Conservation (phyloP, 2,329 filamentous ascomycete species). For the Cylindrodendrum hubeiense region DNA sequence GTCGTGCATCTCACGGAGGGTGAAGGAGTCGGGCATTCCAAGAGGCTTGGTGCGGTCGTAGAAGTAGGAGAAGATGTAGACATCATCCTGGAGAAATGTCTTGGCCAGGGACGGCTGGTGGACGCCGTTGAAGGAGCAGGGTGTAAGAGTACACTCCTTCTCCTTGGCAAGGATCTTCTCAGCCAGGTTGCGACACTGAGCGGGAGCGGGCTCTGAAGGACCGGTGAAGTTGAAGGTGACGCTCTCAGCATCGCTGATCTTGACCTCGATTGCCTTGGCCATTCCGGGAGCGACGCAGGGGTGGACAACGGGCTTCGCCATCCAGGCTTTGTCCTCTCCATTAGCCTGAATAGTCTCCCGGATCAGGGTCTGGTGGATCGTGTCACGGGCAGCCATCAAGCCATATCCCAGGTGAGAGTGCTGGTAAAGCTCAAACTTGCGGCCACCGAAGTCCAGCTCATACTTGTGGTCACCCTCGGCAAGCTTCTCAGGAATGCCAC, state of each 20-base stretch:
- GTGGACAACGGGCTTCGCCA: conserved; percentile 79
- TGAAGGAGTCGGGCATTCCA: conserved; percentile 99
- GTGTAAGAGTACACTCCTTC: conserved; percentile 80
- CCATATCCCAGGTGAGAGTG: conserved; percentile 98
- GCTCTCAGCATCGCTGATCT: conserved; percentile 72
- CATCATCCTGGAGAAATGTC: conserved; percentile 91
- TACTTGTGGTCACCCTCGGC: conserved; percentile 97
- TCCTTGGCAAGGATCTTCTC: conserved; percentile 95
- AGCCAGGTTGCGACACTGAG: conserved; percentile 89
- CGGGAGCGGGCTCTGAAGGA: conserved; percentile 78
- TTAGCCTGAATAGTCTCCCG: conserved; percentile 77
- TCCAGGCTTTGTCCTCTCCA: conserved; percentile 73
- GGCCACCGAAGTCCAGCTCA: conserved; percentile 88
- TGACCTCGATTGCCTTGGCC: conserved; percentile 78
- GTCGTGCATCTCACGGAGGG: conserved; percentile 88
- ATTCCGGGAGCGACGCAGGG: conserved; percentile 89
- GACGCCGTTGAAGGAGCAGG: conserved; percentile 98
- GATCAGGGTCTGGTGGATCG: conserved; percentile 83
- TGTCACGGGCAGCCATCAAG: conserved; percentile 92
- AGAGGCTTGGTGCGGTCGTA: conserved; percentile 94
- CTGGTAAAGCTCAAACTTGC: conserved; percentile 93
- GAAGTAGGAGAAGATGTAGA: conserved; percentile 98
- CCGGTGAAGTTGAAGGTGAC: conserved; percentile 87
- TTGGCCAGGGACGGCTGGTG: conserved; percentile 93
- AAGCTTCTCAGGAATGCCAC: conserved; percentile 88